A percentile compares a stretch with the other conserved stretches of the same genome.
Evolutionary conservation across 257 asterid genomes (phyloP).

Genomic region (Solanum chmielewskii): DNA sequence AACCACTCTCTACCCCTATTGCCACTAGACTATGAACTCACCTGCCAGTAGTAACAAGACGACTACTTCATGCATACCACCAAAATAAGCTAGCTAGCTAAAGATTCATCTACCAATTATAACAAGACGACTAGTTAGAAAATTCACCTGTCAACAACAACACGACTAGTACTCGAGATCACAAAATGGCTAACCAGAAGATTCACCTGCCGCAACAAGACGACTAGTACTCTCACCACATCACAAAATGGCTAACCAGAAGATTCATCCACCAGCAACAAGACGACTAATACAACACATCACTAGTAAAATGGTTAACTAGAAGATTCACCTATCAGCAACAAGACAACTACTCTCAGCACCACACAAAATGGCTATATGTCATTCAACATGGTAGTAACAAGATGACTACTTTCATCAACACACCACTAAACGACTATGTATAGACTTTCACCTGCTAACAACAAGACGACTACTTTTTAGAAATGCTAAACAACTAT

Average conservation of each 20-base stretch:
- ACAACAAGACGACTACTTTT: not conserved
- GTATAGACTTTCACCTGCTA: not conserved
- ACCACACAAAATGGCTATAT: not conserved
- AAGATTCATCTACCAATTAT: not conserved
- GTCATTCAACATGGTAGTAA: not conserved
- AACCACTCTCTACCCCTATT: not conserved
- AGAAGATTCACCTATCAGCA: not conserved
- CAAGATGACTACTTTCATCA: not conserved
- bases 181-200: not conserved
- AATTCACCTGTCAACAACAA: too few relatives aligned
- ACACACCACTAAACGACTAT: not conserved
- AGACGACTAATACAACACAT: not conserved
- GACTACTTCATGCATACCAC: not conserved
- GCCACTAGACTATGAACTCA: not conserved
- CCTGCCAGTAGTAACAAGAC: not conserved
- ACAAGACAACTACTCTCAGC: not conserved
- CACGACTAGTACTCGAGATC: too few relatives aligned
- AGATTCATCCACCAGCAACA: not conserved
- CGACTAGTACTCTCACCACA: not conserved
- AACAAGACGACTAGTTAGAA: not conserved
- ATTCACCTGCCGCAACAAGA: not conserved
- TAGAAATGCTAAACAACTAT: not conserved
- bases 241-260: not conserved
- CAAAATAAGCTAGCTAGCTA: not conserved
- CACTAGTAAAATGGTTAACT: not conserved